Evolutionary conservation across 257 asterid genomes (phyloP).

Genomic region (Cordia subcordata): DNA sequence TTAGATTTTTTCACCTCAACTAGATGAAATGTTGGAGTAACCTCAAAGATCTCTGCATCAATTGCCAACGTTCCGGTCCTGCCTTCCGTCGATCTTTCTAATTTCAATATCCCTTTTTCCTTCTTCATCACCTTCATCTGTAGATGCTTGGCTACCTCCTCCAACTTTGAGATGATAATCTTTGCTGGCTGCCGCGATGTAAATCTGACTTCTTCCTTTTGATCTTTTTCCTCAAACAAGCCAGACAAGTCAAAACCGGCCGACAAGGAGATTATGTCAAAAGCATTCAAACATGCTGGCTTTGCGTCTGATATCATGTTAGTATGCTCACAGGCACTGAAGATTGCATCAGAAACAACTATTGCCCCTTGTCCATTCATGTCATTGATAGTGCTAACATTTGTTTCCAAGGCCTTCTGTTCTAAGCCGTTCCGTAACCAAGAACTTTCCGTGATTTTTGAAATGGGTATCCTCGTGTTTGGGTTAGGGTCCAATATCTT

Average conservation of each 20-base stretch:
- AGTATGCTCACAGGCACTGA: slow-evolving; percentile 6
- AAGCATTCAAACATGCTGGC: slow-evolving; percentile 58
- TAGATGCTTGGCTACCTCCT: slow-evolving; percentile 50
- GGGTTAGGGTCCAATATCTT: slow-evolving; percentile 69
- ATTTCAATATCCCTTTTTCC: slow-evolving; percentile 48
- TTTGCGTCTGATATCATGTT: slow-evolving; percentile 11
- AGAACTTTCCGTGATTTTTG: slow-evolving; percentile 58
- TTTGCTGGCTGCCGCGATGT: slow-evolving; percentile 53
- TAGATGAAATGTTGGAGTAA: slow-evolving; percentile 46
- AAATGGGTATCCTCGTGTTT: slow-evolving; percentile 48
- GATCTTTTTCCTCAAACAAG: slow-evolving; percentile 47
- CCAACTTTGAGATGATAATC: slow-evolving; percentile 54
- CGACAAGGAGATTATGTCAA: slow-evolving; percentile 76
- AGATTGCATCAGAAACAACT: slow-evolving; percentile 14
- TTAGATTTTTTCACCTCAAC: slow-evolving; percentile 62
- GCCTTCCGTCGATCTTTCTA: slow-evolving; percentile 53
- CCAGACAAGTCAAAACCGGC: slow-evolving; percentile 76
- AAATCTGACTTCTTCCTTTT: slow-evolving; percentile 47
- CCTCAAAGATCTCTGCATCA: slow-evolving; percentile 66
- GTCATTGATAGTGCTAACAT: background rate
- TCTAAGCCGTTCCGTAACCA: slow-evolving; percentile 55
- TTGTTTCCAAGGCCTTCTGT: slow-evolving; percentile 9
- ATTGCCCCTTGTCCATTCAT: slow-evolving; percentile 7
- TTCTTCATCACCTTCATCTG: slow-evolving; percentile 59
- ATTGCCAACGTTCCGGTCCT: slow-evolving; percentile 58